Base-by-base conservation (phyloP, 805 yeast species). In the Candida patagonica region DNA sequence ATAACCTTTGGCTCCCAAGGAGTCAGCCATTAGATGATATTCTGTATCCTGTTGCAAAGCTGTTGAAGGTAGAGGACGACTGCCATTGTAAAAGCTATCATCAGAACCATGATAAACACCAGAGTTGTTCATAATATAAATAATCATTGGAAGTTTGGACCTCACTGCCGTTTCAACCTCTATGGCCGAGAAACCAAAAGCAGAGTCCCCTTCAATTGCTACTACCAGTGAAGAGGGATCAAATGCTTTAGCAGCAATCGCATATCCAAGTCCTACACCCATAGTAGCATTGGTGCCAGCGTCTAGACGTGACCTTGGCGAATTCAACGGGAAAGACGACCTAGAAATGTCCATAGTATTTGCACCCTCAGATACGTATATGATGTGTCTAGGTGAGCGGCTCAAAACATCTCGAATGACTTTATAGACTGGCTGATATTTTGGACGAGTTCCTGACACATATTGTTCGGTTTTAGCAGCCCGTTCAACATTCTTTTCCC, bases 271-370 rank as follows among this genome's bases (percentile, higher is more conserved):
- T 0, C 86, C 88, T 24, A 79, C 64, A 2, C 88, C 88, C 87
- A 80, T 80, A 0, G 86, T 80, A 1, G 84, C 85, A 57, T 76
- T 77, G 0, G 86, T 79, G 4, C 86, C 87, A 2, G 84, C 83
- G 51, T 80, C 88, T 17, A 80, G 57, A 27, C 84, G 57, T 16
- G 64, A 70, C 43, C 70, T 67, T 0, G 86, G 80, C 2, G 49
- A 47, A 6, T 60, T 56, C 36, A 77, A 63, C 4, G 75, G 73
- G 53, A 80, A 78, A 0, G 80, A 71, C 8, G 75, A 63, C 35
- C 87, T 63, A 1, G 85, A 78, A 17, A 73, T 65, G 48, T 80
- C 87, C 86, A 80, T 79, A 0, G 86, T 78, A 51, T 78, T 78
- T 1, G 87, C 86, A n/a, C 87, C 87, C 55, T 80, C 87, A 3